Base-by-base conservation (phyloP, 2,329 filamentous ascomycete species). In the Akanthomyces lecanii region DNA sequence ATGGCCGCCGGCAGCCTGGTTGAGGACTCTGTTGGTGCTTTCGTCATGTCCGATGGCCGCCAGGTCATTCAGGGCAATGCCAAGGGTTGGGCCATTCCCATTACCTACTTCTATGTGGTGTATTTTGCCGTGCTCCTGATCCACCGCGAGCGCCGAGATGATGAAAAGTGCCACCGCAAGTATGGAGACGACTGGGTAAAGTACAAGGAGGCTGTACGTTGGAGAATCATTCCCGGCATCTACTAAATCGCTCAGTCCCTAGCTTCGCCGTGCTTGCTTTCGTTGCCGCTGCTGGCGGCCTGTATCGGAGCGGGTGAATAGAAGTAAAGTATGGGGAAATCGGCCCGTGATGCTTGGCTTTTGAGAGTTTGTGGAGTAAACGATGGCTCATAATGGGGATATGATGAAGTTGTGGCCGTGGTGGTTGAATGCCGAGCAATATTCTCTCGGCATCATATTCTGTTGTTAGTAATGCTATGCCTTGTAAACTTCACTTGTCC, bases 101-200 rank as follows among this genome's bases (percentile, higher is more conserved):
- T 97, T 68, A 97, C 93, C 0, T 98, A 97, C 79, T 97, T 97
- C 74, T 98, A 96, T 78, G 82, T 97, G 69, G 71, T 96, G 8
- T 98, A 97, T 79, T 97, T 98, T 78, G 92, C 88, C 4, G 78
- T 96, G 14, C 78, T 98, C 66, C 82, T 98, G 12, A 80, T 97
- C 61, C 94, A 97, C 74, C 89, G 94, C 23, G 92, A 96, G 73
- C 80, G 86, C 64, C 84, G 94, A 60, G 94, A 98, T 69, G 93
- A 97, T 69, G 90, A 91, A 74, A 97, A 97, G 81, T 98, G 94
- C 76, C 81, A 84, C 66, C 85, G 85, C 72, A 98, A 98, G 82
- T 98, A 98, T 71, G 93, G 93, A 30, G 88, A 88, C 68, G 92
- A 97, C 72, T 98, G 94, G 93, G 86, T 92, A 66, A 85, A 86